These are phyloP conservation scores for Rhodotorula babjevae DNA, from an alignment of 768 basidiomycete species.

Conservation along the genomic window DNA sequence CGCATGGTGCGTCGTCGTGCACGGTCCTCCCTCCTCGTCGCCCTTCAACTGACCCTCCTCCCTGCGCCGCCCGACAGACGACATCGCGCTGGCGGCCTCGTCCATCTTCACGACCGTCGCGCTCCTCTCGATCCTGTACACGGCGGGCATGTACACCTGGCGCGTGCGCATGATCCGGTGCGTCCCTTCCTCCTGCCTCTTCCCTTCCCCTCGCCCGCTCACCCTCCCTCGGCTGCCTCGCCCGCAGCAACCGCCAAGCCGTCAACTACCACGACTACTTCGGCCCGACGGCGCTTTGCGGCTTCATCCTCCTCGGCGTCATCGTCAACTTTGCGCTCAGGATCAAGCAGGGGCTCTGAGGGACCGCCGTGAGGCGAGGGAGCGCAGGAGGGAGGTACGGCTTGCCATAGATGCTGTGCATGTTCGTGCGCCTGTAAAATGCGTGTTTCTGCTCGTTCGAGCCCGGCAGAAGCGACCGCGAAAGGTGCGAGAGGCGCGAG, in stretches of 20 bases:
- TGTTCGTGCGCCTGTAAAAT: too few species aligned
- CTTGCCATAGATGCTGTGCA: too few species aligned
- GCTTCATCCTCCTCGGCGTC: conserved; percentile 64
- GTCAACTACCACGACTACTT: conserved; percentile 73
- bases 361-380: too few species aligned
- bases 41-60: neutral
- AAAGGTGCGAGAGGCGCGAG: too few species aligned
- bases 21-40: too few species aligned
- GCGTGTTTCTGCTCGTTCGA: too few species aligned
- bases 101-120: conserved; percentile 85
- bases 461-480: too few species aligned
- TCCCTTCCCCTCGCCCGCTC: neutral
- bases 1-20: conserved; percentile 26
- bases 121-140: conserved; percentile 79
- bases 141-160: conserved; percentile 72
- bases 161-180: conserved; percentile 63
- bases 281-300: conserved; percentile 67
- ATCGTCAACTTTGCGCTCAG: conserved; percentile 70
- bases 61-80: conserved; percentile 43
- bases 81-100: conserved; percentile 74
- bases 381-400: too few species aligned
- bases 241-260: conserved; percentile 55
- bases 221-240: too few species aligned
- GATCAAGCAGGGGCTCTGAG: conserved; percentile 33
- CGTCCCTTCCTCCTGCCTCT: neutral